Base-by-base conservation (phyloP, 371 early-diverging fungal genomes). In the Mortierella sp. region DNA sequence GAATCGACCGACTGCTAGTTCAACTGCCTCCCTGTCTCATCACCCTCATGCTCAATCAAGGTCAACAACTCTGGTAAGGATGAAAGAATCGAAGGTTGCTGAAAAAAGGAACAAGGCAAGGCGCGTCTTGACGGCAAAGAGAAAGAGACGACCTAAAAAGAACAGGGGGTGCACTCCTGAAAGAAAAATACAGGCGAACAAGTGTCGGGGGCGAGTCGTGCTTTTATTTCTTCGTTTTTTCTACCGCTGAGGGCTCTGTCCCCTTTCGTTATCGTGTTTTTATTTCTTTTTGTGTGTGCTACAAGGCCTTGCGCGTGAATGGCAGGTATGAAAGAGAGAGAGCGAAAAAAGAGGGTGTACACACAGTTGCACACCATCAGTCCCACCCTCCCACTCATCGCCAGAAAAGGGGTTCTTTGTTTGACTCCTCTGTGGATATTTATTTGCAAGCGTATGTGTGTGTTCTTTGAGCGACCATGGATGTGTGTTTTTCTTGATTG, bases 351-450 rank as follows among this genome's bases (percentile, higher is more conserved):
- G 19, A 19, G 34, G 31, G 5, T 19, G 31, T 1, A 11, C 57
- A 34, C 61, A 19, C 34, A 31, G 19, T 19, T 50, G 2, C 50
- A 14, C 50, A 16, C 46, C 46, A 10, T 13, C 46, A 10, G 11
- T 10, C 46, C 46, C 1, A 1, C 16, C 34, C 16, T 28, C 34
- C 61, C 61, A 61, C 37, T 31, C 34, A 61, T 61, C 61, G 61
- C 31, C 34, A 34, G 34, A 61, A 31, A 28, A 31, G 59, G 59
- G 28, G 61, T 34, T 61, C 61, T 61, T 61, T 61, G 61, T 61
- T 59, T 61, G 61, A 61, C 8, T 40, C 34, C 19, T 61, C 61
- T 61, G 61, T 61, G 61, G 61, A 61, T 19, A 31, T 61, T 34
- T 19, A 16, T 50, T 16, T 50, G 11, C 14, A 50, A 11, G 16